phyloP scores from a whole-genome alignment of 495 filamentous ascomycete species.

The Extremus antarcticus region DNA sequence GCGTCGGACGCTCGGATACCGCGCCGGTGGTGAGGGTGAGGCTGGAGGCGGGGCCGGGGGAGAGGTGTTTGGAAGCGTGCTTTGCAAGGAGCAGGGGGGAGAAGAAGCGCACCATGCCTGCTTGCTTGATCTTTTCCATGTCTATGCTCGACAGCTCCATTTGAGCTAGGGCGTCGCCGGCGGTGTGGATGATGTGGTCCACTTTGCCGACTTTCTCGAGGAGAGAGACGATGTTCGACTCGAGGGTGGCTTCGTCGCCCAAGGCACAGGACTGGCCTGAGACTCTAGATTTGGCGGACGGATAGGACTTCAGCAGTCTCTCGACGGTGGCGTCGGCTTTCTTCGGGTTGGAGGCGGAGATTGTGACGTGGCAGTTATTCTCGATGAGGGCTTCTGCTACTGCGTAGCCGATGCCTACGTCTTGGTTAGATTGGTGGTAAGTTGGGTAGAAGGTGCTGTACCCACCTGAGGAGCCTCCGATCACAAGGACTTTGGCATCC shows the following conservation, averaged over 20 bases:
- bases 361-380: constrained; percentile 20
- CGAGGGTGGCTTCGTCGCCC: constrained; percentile 20
- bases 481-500: constrained; percentile 16
- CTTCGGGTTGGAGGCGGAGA: constrained; percentile 26
- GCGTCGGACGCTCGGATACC: constrained; percentile 21
- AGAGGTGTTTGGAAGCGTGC: constrained; percentile 18
- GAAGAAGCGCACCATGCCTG: constrained; percentile 29
- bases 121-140: constrained; percentile 18
- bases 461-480: constrained; percentile 20
- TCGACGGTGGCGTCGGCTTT: constrained; percentile 22
- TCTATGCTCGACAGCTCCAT: constrained; percentile 10
- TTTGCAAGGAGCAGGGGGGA: constrained; percentile 26
- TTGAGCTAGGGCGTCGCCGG: constrained; percentile 24
- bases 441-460: not conserved
- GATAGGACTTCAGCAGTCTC: constrained; percentile 22
- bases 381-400: constrained; percentile 32
- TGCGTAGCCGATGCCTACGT: constrained; percentile 27
- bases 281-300: constrained; percentile 17
- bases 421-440: not conserved
- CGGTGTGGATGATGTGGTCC: constrained; percentile 31
- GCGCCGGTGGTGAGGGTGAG: constrained; percentile 28
- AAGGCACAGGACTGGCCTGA: constrained; percentile 23
- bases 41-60: constrained; percentile 9
- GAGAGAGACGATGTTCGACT: constrained; percentile 21
- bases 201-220: constrained; percentile 23